Conservation (phyloP, 768 basidiomycete genomes). For the Suillus subaureus region DNA sequence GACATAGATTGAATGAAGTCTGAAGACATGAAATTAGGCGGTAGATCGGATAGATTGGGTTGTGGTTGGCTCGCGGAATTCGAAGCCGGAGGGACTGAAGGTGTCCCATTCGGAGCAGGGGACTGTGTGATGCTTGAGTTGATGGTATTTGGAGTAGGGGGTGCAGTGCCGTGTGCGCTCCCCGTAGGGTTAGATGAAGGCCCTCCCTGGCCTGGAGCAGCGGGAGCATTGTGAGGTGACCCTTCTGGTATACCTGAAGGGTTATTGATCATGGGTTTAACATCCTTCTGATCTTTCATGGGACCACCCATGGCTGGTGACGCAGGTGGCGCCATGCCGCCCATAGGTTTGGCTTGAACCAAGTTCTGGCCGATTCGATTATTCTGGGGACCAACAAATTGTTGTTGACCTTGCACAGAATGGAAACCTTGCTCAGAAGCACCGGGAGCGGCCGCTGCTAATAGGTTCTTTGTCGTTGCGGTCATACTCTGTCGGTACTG, state of each 20-base stretch:
- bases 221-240: conserved; percentile 46
- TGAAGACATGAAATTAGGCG: conserved; percentile 21
- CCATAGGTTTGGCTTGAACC: conserved; percentile 35
- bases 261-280: conserved; percentile 32
- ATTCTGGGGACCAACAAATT: conserved; percentile 37
- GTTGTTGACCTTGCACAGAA: conserved; percentile 36
- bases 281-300: conserved; percentile 36
- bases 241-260: conserved; percentile 36
- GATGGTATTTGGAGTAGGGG: conserved; percentile 39
- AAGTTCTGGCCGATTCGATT: conserved; percentile 33
- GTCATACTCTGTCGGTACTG: conserved; percentile 44
- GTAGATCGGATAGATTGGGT: conserved; percentile 23
- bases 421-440: conserved; percentile 47
- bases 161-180: conserved; percentile 34
- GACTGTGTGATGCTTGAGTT: conserved; percentile 39
- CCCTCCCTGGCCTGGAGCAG: conserved; percentile 27
- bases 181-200: conserved; percentile 18
- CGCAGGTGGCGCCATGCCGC: conserved; percentile 54
- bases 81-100: conserved; percentile 29
- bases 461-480: conserved; percentile 36
- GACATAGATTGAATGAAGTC: conserved; percentile 52
- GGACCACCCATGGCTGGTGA: conserved; percentile 46
- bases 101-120: conserved; percentile 34
- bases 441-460: conserved; percentile 27
- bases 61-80: conserved; percentile 25